Evolutionary conservation across 164 flowering plant genomes (phyloP), one percentile per base, ranked within the genome.

Genomic region (Vitis rotundifolia): DNA sequence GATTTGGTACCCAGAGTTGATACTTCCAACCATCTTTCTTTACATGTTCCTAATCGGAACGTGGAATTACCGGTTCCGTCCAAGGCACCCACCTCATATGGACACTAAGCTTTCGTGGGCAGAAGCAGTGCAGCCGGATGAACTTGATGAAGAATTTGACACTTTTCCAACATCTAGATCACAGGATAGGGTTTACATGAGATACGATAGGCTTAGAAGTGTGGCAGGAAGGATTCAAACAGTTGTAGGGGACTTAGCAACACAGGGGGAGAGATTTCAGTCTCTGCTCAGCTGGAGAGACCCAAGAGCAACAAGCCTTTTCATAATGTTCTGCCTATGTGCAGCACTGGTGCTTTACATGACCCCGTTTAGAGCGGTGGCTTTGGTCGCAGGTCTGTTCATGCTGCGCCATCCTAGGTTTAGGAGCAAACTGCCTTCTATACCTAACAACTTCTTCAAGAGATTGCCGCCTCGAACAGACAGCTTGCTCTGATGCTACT

Each of bases 391-490:
- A 26, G 94, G 91, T 0, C 59, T 89, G 53, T 88, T 84, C 66
- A 78, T 79, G 68, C 73, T 89, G 29, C 75, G 93, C 47, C 93
- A 89, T 69, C 93, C 93, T 0, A 80, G 84, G 79, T 87, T 84
- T 63, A 69, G 90, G 11, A 86, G 87, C 86, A 89, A 87, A 81
- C 58, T 87, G 64, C 93, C 93, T 16, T 83, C 90, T 5, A 84
- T 85, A 16, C 91, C 93, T 18, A 82, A 82, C 84, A 89, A 87
- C 66, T 87, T 87, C 86, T 89, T 87, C 85, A 87, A 76, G 81
- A 80, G 89, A 79, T 71, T 89, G 80, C 84, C 91, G 0, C 83
- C 90, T 55, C 74, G 80, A 49, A 77, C 82, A 9, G 93, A 87
- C 70, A 75, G 76, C 63, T 58, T 79, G 15, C 63, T 79, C 19